Base-by-base conservation (phyloP, 2,329 filamentous ascomycete species). In the Fusarium sp. region DNA sequence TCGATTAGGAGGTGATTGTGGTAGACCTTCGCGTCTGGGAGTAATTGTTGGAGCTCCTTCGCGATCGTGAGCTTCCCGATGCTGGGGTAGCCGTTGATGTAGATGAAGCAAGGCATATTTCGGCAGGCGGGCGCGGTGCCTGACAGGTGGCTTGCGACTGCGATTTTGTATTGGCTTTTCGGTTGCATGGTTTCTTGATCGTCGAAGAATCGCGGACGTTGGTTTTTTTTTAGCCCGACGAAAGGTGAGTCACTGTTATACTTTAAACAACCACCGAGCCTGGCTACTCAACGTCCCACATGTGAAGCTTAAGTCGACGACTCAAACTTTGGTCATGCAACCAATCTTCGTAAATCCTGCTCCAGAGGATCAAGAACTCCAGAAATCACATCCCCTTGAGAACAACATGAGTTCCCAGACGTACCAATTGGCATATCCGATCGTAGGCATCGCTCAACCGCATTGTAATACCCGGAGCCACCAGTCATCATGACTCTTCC, bases 41-140 rank as follows among this genome's bases (percentile, higher is more conserved):
- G 51, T 4, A 59, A 18, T 14, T 18, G 41, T 2, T 42, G 37
- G 3, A 69, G 39, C 27, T 61, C 60, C 5, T 14, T 49, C 5
- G 60, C 64, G 11, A 65, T 46, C 0, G 56, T 66, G 27, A 65
- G 52, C 42, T 61, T 65, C 10, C 65, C 60, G 14, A 66, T 35
- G 3, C 60, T 45, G 18, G 60, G 56, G 4, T 25, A 64, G 9
- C 56, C 60, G 21, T 63, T 66, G 54, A 70, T 52, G 31, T 63
- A 60, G 19, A 66, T 11, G 19, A 62, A 63, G 11, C 27, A 37
- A 19, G 25, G 19, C 38, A 55, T 54, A 0, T 38, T 41, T 19
- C 9, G 11, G 5, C 3, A 4, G 4, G 10, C 2, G 19, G 15
- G 11, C 8, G 15, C 6, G 37, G 6, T 19, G 11, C 1, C 12